Base-by-base conservation (phyloP, 139 green algal genomes). In the Micractinium conductrix region DNA sequence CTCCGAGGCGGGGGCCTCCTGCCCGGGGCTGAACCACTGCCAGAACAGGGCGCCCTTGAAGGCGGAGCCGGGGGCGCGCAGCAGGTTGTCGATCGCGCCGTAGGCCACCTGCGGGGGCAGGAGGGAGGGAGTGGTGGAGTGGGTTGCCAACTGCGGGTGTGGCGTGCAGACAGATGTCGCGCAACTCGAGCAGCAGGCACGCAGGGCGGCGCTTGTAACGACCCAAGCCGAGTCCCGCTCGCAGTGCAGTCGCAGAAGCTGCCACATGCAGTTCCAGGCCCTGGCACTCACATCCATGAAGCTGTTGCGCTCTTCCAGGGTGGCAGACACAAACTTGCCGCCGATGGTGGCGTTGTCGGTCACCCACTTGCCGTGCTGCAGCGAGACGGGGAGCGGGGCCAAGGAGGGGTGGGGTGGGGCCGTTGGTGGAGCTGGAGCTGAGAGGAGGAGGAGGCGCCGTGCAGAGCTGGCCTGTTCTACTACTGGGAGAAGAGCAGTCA, bases 21-120 rank as follows among this genome's bases (percentile, higher is more conserved):
- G 91, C 28, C 91, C 92, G 7, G 88, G 65, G 28, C 84, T 58
- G 50, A 90, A 91, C 79, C 71, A 95, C 75, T 95, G 80, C 92
- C 92, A 95, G 85, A 95, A 95, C 37, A 91, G 78, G 35, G 84
- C 50, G 38, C 92, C 92, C 74, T 83, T 79, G 50, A 85, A 69
- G 43, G 33, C 69, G 4, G 48, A 71, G 68, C 19, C 30, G 14
- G 53, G 33, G 63, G 44, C 43, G 33, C 33, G 19, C 50, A 80
- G 43, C 42, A 75, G 53, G 50, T 72, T 38, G 80, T 79, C 30
- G 38, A 79, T 72, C 28, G 42, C 33, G 9, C 43, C 38, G 37
- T 82, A 81, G 50, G 55, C 73, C 19, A 26, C 69, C 48, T 79
- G 68, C 71, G 79, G 65, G 21, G 67, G 24, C 8, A 42, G 26